These are phyloP conservation scores for Populus ilicifolia DNA, from an alignment of 345 rosid genomes.

Conservation along the genomic window DNA sequence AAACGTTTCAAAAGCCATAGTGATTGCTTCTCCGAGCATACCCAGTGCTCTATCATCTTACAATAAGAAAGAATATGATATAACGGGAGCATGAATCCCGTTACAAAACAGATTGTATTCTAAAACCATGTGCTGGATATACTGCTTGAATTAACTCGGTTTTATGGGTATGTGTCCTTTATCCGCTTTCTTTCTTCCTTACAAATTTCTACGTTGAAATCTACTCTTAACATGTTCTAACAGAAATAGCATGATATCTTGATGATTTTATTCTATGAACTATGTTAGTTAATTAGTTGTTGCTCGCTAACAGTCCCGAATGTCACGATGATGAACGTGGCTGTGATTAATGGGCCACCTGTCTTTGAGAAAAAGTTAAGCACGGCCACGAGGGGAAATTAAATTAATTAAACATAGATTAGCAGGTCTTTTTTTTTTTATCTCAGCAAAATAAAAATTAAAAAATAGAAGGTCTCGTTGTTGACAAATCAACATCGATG, in stretches of 20 bases:
- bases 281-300: background rate
- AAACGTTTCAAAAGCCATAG: no score
- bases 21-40: no score
- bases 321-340: slow-evolving; percentile 5
- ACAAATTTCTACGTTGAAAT: no score
- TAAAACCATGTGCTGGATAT: no score
- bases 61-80: no score
- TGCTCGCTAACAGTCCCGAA: slow-evolving; percentile 3
- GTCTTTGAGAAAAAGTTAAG: slow-evolving; percentile 1
- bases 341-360: slow-evolving; percentile 10
- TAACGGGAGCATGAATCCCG: no score
- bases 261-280: no score
- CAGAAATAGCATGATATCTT: background rate
- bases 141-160: no score
- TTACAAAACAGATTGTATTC: no score
- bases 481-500: slow-evolving; percentile 16
- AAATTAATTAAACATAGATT: background rate
- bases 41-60: no score
- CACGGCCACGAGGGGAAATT: slow-evolving; percentile 4
- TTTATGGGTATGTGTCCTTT: background rate
- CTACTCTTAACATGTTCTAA: background rate
- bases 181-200: background rate
- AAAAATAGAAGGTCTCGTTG: slow-evolving; percentile 4
- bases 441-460: no score
- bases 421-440: background rate